Base-by-base conservation (phyloP, 305 asterid species). In the Nicotiana rustica region DNA sequence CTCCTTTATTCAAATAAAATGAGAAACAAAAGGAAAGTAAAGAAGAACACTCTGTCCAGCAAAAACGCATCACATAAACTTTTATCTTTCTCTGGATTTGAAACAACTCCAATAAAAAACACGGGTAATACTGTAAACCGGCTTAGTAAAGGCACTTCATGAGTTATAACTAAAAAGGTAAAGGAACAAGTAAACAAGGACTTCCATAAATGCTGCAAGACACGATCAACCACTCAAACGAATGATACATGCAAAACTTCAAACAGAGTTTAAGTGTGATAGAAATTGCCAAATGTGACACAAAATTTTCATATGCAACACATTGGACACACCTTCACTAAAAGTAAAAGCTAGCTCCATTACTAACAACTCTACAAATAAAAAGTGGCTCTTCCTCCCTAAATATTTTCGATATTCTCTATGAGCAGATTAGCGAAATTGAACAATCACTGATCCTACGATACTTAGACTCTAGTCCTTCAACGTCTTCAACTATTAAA, bases 371-470 rank as follows among this genome's bases (percentile, higher is more conserved):
- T 69, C 15, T 12, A 69, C 77, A 18, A 10, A 19, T 35, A 17
- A 19, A n/a, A 44, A 70, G 15, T 70, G 59, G 19, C 60, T 5
- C n/a, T 2, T 25, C 36, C 36, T 73, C 79, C 14, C 41, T 0
- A 47, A 13, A 65, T 33, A 6, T 17, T 47, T 49, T 52, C 79
- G 0, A 25, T 33, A 13, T 13, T 13, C 4, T 14, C 61, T 13
- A 71, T 73, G 79, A 25, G 41, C 41, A 73, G 41, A 73, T 49
- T 4, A 49, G 55, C 21, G 29, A 75, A 75, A 75, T 25, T 49
- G 38, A 21, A 25, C 52, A 12, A 75, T 29, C 14, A 60, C 12
- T 25, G 44, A 25, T 52, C 49, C 49, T 41, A 41, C 49, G 64
- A 25, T 75, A 2, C 61, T 41, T 8, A 41, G 0, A 41, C 7